Percentiles rank a stretch among this genome's conserved stretches.
Conservation (phyloP, 805 yeast genomes). For the Cephaloascus albidus region DNA sequence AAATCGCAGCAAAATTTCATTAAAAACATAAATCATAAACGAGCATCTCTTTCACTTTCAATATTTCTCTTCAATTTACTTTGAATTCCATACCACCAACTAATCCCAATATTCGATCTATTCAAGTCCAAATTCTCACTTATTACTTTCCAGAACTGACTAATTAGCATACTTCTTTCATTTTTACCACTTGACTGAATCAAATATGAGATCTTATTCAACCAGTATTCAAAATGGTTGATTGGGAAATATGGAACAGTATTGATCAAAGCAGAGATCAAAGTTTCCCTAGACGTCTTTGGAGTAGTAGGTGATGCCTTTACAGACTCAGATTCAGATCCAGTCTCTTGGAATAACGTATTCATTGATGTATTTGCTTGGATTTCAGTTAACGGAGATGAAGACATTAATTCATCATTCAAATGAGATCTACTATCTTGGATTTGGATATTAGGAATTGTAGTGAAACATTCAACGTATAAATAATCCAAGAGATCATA, state of each 20-base stretch:
- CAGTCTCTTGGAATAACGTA: not conserved
- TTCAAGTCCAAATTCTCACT: constrained; percentile 51
- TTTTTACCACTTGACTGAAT: constrained; percentile 17
- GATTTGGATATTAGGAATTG: constrained; percentile 20
- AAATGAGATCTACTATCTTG: constrained; percentile 1
- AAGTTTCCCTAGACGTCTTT: constrained; percentile 37
- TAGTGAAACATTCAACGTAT: constrained; percentile 27
- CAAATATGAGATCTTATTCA: constrained; percentile 30
- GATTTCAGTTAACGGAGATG: too few species aligned
- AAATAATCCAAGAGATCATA: constrained; percentile 31
- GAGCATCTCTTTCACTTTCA: too few species aligned
- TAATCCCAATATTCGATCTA: constrained; percentile 42
- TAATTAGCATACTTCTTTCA: constrained; percentile 30
- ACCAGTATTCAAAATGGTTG: constrained; percentile 32
- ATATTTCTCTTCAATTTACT: too few species aligned
- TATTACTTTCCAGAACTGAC: constrained; percentile 41
- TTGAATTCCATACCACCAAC: constrained; percentile 52
- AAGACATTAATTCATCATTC: constrained; percentile 2
- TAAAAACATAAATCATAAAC: too few species aligned
- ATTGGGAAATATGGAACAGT: constrained; percentile 45
- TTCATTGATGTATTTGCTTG: constrained; percentile 1
- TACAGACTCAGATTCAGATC: not conserved
- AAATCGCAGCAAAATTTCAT: too few species aligned
- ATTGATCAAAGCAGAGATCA: constrained; percentile 35
- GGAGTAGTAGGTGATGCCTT: constrained; percentile 9